A percentile compares a stretch with the other conserved stretches of the same genome.
These are phyloP conservation scores for Phytophthora sojae DNA, from an alignment of 352 stramenopile genomes.

Conservation along the genomic window DNA sequence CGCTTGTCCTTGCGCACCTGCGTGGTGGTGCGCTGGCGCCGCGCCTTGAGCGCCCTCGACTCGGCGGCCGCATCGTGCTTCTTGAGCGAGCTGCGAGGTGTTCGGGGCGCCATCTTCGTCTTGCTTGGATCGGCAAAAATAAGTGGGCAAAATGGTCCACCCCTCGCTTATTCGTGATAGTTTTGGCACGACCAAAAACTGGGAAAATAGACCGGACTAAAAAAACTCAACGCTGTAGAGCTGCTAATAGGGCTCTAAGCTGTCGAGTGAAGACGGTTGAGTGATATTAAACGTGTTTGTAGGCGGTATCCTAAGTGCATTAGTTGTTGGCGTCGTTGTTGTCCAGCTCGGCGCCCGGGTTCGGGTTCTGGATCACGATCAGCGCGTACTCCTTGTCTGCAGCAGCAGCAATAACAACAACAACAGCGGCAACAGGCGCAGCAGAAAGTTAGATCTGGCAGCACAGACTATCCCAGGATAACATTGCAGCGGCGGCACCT, in stretches of 20 bases:
- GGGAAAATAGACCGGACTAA: too few relatives aligned
- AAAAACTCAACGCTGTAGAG: too few relatives aligned
- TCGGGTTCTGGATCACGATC: slow-evolving; percentile 94
- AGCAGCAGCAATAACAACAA: slow-evolving; percentile 12
- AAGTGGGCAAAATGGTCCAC: background rate
- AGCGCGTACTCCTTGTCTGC: slow-evolving; percentile 94
- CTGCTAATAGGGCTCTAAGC: too few relatives aligned
- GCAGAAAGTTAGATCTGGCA: too few relatives aligned
- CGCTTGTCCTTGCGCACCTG: slow-evolving; percentile 84
- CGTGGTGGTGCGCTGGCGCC: slow-evolving; percentile 62
- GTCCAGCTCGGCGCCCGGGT: slow-evolving; percentile 60
- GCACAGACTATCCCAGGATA: too few relatives aligned
- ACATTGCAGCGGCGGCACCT: slow-evolving; percentile 31
- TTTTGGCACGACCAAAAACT: background rate
- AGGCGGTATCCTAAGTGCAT: background rate
- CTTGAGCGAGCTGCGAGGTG: slow-evolving; percentile 78
- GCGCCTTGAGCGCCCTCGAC: slow-evolving; percentile 70
- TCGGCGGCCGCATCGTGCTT: slow-evolving; percentile 74
- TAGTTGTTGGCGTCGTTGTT: slow-evolving; percentile 34
- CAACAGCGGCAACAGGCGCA: too few relatives aligned
- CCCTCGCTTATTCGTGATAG: background rate
- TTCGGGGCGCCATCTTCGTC: slow-evolving; percentile 34
- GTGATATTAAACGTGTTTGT: slow-evolving; percentile 1
- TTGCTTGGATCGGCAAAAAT: background rate
- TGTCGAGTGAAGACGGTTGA: too few relatives aligned